Conservation (phyloP, 2,329 filamentous ascomycete genomes). For the Epichloe elymi region DNA sequence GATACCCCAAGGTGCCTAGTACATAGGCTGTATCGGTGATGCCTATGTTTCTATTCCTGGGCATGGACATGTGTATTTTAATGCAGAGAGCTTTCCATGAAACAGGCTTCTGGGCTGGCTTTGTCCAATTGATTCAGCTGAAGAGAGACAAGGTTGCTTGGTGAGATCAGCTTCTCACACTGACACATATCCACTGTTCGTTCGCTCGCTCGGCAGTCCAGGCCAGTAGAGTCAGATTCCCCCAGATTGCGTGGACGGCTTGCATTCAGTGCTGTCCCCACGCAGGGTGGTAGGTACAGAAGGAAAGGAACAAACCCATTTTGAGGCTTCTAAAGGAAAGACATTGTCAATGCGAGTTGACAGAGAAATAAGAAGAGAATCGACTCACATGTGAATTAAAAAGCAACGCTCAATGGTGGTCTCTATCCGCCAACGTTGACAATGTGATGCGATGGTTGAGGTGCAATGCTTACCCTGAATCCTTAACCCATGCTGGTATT, state of each 20-base stretch:
- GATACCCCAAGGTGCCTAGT: too few species aligned
- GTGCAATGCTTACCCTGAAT: too few species aligned
- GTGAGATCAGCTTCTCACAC: too few species aligned
- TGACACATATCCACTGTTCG: neutral
- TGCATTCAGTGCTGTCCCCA: neutral
- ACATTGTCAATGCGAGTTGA: constrained; percentile 20
- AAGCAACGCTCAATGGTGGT: too few species aligned
- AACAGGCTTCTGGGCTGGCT: neutral
- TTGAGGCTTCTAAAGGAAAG: constrained; percentile 15
- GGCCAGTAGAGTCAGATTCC: neutral
- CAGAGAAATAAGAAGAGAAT: constrained; percentile 8
- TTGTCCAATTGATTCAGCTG: too few species aligned
- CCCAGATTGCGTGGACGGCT: neutral
- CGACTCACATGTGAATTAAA: too few species aligned
- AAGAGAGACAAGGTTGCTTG: too few species aligned
- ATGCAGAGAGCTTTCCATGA: neutral
- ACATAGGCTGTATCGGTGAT: neutral
- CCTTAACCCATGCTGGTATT: too few species aligned
- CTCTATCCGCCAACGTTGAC: too few species aligned
- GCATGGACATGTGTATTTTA: neutral
- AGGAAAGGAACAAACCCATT: constrained; percentile 5
- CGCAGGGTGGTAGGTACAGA: neutral
- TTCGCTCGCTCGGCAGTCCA: too few species aligned
- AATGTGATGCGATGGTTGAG: too few species aligned
- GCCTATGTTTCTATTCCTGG: neutral